Evolutionary conservation across 1,139 yeast genomes (phyloP).

Genomic region (Kodamaea plutei): DNA sequence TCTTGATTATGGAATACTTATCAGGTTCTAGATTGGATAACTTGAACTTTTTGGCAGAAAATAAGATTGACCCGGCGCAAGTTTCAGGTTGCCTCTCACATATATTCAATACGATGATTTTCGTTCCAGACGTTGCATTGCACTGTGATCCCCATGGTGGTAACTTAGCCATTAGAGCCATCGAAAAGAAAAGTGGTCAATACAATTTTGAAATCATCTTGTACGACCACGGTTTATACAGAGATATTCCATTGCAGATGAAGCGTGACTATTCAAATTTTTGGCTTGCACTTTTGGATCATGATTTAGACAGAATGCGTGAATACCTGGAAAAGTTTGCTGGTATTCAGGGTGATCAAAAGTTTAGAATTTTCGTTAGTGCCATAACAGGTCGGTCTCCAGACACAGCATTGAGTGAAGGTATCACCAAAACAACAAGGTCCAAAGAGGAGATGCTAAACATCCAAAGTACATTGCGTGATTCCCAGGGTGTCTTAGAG

Average conservation of each 20-base stretch:
- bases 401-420: conserved; percentile 41
- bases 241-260: conserved; percentile 75
- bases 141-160: conserved; percentile 99
- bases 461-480: conserved; percentile 60
- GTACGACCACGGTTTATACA: conserved; percentile 92
- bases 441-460: conserved; percentile 52
- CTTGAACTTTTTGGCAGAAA: conserved; percentile 53
- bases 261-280: conserved; percentile 83
- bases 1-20: conserved; percentile 84
- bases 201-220: conserved; percentile 88
- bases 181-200: conserved; percentile 24
- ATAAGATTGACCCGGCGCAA: conserved; percentile 68
- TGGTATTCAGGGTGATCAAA: conserved; percentile 66
- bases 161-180: conserved; percentile 69
- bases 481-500: conserved; percentile 59
- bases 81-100: conserved; percentile 86
- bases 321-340: conserved; percentile 76
- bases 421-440: conserved; percentile 50
- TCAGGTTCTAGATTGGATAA: conserved; percentile 83
- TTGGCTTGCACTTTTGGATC: conserved; percentile 85
- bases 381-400: conserved; percentile 87
- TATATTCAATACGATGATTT: conserved; percentile 90
- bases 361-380: conserved; percentile 81
- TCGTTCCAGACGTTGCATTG: conserved; percentile 83
- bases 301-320: conserved; percentile 61